Evolutionary conservation across 148 eudicot genomes (phyloP).

Genomic region (Heliosperma pusillum): DNA sequence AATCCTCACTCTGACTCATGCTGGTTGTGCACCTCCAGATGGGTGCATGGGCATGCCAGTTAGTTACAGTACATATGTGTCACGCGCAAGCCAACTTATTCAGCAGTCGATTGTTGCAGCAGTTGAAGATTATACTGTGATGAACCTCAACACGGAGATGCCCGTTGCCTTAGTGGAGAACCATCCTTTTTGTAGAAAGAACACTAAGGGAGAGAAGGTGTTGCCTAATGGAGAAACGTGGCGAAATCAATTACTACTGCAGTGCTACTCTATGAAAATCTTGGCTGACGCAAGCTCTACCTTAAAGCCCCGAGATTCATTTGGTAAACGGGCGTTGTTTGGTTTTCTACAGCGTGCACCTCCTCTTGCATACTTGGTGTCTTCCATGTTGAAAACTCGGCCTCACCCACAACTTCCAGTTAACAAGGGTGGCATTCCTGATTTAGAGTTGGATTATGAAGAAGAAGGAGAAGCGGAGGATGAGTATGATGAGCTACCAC

Average conservation of each 20-base stretch:
- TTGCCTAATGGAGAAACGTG: constrained; percentile 90
- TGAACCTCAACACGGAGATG: constrained; percentile 78
- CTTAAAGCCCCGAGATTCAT: constrained; percentile 68
- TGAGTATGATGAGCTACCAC: constrained; percentile 93
- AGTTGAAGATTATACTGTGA: constrained; percentile 70
- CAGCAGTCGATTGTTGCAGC: constrained; percentile 90
- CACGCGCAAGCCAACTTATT: constrained; percentile 72
- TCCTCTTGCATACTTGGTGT: constrained; percentile 74
- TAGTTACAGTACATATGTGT: constrained; percentile 77
- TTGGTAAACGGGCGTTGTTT: constrained; percentile 71
- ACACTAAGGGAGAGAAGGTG: constrained; percentile 81
- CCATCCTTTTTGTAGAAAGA: constrained; percentile 74
- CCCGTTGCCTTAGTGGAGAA: constrained; percentile 90
- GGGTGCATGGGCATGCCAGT: constrained; percentile 79
- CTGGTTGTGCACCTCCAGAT: constrained; percentile 86
- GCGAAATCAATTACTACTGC: constrained; percentile 73
- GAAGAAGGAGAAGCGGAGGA: constrained; percentile 76
- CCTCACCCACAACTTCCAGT: constrained; percentile 77
- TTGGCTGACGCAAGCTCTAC: constrained; percentile 66
- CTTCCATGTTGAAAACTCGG: constrained; percentile 74
- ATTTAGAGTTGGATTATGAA: constrained; percentile 65
- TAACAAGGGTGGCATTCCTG: constrained; percentile 80
- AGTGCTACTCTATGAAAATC: constrained; percentile 80
- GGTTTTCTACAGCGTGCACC: constrained; percentile 71
- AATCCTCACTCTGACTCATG: constrained; percentile 83